phyloP scores from a whole-genome alignment of 208 protist species.

The Trypanosoma lewisi region DNA sequence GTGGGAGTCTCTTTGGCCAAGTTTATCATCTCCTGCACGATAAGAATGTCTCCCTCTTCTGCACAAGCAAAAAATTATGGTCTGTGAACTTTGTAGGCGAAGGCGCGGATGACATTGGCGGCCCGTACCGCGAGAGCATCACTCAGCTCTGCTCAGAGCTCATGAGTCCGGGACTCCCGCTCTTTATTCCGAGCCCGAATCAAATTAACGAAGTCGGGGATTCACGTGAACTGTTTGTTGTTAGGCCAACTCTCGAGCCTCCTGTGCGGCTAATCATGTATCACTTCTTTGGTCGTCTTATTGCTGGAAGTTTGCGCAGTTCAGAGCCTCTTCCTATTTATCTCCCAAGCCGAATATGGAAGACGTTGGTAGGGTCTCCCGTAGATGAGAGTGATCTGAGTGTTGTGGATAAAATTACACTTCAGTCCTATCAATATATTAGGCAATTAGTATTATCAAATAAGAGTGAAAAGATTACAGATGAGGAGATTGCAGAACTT shows the following conservation, averaged over 20 bases:
- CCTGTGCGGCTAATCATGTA: constrained; percentile 73
- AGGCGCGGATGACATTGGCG: constrained; percentile 92
- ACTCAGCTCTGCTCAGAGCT: constrained; percentile 89
- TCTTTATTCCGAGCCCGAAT: constrained; percentile 91
- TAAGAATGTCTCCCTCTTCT: constrained; percentile 62
- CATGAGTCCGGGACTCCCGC: constrained; percentile 67
- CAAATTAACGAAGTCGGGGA: constrained; percentile 61
- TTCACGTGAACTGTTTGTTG: constrained; percentile 78
- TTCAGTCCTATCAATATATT: constrained; percentile 68
- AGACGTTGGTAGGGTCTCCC: constrained; percentile 74
- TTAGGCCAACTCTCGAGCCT: constrained; percentile 47
- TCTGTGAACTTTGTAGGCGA: constrained; percentile 85
- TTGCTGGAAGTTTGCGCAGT: constrained; percentile 94
- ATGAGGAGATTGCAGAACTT: constrained; percentile 50
- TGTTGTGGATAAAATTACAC: constrained; percentile 45
- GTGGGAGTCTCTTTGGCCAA: constrained; percentile 87
- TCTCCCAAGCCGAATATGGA: constrained; percentile 90
- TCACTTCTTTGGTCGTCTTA: constrained; percentile 90
- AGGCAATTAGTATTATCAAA: constrained; percentile 17
- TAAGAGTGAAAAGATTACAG: constrained; percentile 8
- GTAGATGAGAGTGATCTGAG: constrained; percentile 53
- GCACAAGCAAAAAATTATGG: constrained; percentile 84
- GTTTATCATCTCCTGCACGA: constrained; percentile 67
- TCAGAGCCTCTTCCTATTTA: constrained; percentile 90
- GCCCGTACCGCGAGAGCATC: constrained; percentile 91